Evolutionary conservation across 805 yeast genomes (phyloP).

Genomic region (Myxozyma mucilagina): DNA sequence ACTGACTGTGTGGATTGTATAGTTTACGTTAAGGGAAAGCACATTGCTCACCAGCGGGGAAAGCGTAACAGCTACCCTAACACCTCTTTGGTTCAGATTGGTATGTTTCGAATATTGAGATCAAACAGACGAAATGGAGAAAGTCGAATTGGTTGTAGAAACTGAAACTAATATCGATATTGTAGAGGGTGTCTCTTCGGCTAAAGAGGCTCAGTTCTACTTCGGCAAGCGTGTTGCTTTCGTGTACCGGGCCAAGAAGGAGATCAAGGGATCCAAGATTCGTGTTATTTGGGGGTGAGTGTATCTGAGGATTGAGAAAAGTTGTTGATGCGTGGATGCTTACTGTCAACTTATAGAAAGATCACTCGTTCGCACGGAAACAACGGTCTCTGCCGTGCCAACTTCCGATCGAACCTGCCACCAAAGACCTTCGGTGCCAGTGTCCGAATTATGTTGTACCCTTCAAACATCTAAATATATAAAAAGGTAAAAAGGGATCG

Average conservation of each 20-base stretch:
- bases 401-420: conserved; percentile 98
- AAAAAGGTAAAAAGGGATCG: neutral
- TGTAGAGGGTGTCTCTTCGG: conserved; percentile 80
- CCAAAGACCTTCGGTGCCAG: conserved; percentile 99
- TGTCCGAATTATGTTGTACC: conserved; percentile 99
- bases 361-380: conserved; percentile 98
- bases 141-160: no score
- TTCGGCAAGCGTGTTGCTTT: conserved; percentile 99
- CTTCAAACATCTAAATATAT: conserved; percentile 88
- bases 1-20: conserved; percentile 27
- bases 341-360: conserved; percentile 47
- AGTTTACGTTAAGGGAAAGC: conserved; percentile 99
- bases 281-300: conserved; percentile 95
- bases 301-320: neutral
- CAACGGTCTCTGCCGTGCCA: conserved; percentile 98
- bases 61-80: conserved; percentile 98
- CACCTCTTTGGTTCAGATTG: conserved; percentile 89
- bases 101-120: conserved; percentile 16
- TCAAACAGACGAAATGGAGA: neutral
- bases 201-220: conserved; percentile 98
- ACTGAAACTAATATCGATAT: neutral
- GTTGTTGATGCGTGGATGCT: neutral
- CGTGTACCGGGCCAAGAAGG: conserved; percentile 98
- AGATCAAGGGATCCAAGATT: conserved; percentile 97
- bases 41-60: conserved; percentile 99